A percentile compares a stretch with the other conserved stretches of the same genome.
Evolutionary conservation across 805 yeast genomes (phyloP).

Genomic region (Maudiozyma turicensis): DNA sequence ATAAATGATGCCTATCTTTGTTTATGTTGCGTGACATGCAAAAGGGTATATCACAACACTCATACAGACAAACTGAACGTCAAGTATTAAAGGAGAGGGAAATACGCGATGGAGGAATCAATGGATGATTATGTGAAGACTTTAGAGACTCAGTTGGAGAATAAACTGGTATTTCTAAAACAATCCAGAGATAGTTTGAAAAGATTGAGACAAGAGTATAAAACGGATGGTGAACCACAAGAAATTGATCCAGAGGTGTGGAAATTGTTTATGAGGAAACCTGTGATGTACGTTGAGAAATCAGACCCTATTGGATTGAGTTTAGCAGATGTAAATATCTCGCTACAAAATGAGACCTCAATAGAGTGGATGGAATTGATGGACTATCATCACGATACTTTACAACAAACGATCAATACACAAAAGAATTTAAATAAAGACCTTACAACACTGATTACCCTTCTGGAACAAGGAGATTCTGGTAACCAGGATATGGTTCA

Average conservation of each 20-base stretch:
- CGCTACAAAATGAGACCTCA: constrained; percentile 12
- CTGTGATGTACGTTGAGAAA: constrained; percentile 24
- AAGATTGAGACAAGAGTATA: constrained; percentile 4
- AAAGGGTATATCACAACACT: no score
- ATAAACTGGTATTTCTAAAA: constrained; percentile 19
- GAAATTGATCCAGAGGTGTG: constrained; percentile 5
- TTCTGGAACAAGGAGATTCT: constrained; percentile 2
- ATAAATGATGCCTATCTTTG: no score
- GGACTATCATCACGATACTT: neutral
- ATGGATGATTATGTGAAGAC: constrained; percentile 13
- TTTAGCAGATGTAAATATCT: constrained; percentile 12
- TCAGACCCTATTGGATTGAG: constrained; percentile 27
- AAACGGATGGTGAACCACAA: neutral
- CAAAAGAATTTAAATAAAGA: constrained; percentile 16
- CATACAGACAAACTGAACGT: no score
- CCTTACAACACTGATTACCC: constrained; percentile 7
- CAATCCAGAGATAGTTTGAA: constrained; percentile 16
- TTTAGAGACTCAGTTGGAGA: constrained; percentile 19
- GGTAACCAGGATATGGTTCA: neutral
- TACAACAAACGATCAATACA: constrained; percentile 5
- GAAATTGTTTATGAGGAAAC: constrained; percentile 16
- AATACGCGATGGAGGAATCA: neutral
- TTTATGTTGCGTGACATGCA: no score
- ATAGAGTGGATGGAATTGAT: constrained; percentile 7
- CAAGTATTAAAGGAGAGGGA: no score